Conservation (phyloP, 2,329 filamentous ascomycete genomes). For the Cladosporium austrohemisphaericum region DNA sequence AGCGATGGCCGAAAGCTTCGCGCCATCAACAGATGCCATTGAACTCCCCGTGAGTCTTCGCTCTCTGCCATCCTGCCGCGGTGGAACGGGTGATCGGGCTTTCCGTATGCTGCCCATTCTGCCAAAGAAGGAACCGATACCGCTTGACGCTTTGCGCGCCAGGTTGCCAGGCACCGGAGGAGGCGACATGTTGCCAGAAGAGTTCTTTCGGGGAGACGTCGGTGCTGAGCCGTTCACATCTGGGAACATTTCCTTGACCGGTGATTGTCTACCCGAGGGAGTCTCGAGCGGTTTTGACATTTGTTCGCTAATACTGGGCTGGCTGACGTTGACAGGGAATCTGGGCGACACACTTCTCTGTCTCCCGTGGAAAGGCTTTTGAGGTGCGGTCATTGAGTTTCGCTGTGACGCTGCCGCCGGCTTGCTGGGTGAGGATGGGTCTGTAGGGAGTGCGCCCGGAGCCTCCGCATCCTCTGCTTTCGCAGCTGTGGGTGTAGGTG, state of each 20-base stretch:
- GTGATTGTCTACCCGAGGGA: conserved; percentile 6
- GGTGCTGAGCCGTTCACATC: conserved; percentile 3
- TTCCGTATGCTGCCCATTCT: conserved; percentile 56
- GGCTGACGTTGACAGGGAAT: conserved; percentile 21
- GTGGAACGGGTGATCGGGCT: conserved; percentile 47
- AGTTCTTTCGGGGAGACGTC: conserved; percentile 12
- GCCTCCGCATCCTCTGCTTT: neutral
- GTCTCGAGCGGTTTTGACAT: neutral
- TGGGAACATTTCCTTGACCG: conserved; percentile 1
- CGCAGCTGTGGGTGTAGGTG: conserved; percentile 1
- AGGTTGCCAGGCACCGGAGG: conserved; percentile 38
- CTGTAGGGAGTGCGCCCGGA: conserved; percentile 7
- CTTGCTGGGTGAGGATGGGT: conserved; percentile 6
- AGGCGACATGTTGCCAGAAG: conserved; percentile 31
- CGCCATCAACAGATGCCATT: conserved; percentile 13
- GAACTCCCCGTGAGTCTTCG: conserved; percentile 26
- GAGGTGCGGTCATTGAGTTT: conserved; percentile 7
- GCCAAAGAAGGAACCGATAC: conserved; percentile 76
- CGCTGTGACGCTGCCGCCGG: conserved; percentile 1
- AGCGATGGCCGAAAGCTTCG: conserved; percentile 20
- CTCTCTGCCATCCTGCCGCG: conserved; percentile 22
- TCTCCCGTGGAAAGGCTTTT: conserved; percentile 6
- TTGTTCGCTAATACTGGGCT: conserved; percentile 18
- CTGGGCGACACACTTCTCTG: conserved; percentile 11
- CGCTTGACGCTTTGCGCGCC: conserved; percentile 72